Conservation (phyloP, 345 rosid species). For the Citrus glauca region DNA sequence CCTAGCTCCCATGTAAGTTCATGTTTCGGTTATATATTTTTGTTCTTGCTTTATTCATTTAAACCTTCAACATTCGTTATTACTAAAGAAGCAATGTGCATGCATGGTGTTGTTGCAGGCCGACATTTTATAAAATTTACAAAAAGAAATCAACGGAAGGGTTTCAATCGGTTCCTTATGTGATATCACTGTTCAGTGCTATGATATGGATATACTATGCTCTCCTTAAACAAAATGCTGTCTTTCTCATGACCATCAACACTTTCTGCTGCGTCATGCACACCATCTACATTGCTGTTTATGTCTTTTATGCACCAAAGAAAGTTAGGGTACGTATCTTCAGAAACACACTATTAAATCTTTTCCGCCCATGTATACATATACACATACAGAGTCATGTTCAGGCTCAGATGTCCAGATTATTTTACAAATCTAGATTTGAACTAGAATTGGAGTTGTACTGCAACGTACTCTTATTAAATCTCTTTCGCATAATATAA, state of each 20-base stretch:
- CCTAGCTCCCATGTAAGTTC: conserved; percentile 66
- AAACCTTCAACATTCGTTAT: background rate
- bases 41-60: background rate
- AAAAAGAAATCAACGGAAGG: conserved; percentile 69
- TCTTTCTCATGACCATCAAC: conserved; percentile 66
- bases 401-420: too few relatives aligned
- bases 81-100: background rate
- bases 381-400: too few relatives aligned
- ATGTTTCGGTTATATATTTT: background rate
- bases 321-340: conserved; percentile 41
- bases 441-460: too few relatives aligned
- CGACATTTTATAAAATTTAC: conserved; percentile 54
- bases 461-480: too few relatives aligned
- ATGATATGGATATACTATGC: conserved; percentile 84
- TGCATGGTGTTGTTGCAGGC: conserved; percentile 29
- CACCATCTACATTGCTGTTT: conserved; percentile 41
- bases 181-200: conserved; percentile 62
- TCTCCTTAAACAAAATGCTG: conserved; percentile 26
- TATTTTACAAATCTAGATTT: too few relatives aligned
- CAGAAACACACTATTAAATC: background rate
- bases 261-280: conserved; percentile 40
- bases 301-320: conserved; percentile 60
- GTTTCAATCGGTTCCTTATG: conserved; percentile 72
- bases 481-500: background rate
- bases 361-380: too few relatives aligned